These are phyloP conservation scores for Tagetes patula DNA, from an alignment of 129 eudicot genomes.

Conservation along the genomic window DNA sequence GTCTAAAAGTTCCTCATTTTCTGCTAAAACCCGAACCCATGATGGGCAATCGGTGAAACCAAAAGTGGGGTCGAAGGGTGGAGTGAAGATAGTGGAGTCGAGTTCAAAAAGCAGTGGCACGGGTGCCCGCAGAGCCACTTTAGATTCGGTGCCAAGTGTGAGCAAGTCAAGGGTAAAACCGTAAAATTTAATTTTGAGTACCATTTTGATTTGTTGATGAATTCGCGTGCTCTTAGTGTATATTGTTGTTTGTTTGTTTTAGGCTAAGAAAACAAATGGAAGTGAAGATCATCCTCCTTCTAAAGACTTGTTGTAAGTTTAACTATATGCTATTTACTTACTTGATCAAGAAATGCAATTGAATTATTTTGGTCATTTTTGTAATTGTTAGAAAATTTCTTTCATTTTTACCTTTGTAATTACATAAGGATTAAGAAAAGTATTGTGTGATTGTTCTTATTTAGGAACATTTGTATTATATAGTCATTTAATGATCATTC, in stretches of 20 bases:
- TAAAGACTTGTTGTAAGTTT: constrained; percentile 57
- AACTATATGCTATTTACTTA: not conserved
- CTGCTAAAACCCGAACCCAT: constrained; percentile 43
- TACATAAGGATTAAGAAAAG: not conserved
- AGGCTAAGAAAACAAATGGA: constrained; percentile 58
- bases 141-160: constrained; percentile 37
- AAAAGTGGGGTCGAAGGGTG: constrained; percentile 39
- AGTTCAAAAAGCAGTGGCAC: constrained; percentile 27
- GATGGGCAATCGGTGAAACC: constrained; percentile 45
- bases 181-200: not conserved
- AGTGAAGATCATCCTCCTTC: constrained; percentile 32
- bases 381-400: not conserved
- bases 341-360: constrained; percentile 1
- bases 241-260: constrained; percentile 19
- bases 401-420: constrained; percentile 18
- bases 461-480: constrained; percentile 7
- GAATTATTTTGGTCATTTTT: not conserved
- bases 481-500: not conserved
- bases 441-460: constrained; percentile 2
- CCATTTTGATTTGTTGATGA: not conserved
- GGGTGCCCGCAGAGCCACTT: constrained; percentile 39
- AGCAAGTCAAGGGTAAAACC: constrained; percentile 43
- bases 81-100: constrained; percentile 33
- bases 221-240: constrained; percentile 10
- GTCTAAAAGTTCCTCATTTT: constrained; percentile 60